Base-by-base conservation (phyloP, 1,284 basidiomycete genomes). In the Fomitopsis palustris region DNA sequence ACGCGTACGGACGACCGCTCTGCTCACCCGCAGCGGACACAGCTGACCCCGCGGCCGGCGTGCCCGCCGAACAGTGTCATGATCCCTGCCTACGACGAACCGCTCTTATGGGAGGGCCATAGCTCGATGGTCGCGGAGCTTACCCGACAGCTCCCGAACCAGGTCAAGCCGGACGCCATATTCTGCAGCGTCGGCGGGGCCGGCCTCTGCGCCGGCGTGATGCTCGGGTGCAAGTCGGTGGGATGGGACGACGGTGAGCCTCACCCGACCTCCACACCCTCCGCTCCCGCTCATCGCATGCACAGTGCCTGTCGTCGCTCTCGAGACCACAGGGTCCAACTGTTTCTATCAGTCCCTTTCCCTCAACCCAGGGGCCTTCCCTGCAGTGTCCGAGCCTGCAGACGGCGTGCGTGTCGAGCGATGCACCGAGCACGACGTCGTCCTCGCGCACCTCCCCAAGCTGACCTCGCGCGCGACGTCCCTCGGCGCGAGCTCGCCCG, bases 101-200 rank as follows among this genome's bases (percentile, higher is more conserved):
- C 81, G 9, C 66, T 80, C 3, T 53, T 92, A 12, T 90, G 89
- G 88, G 80, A 86, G 68, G 90, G 90, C 1, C 87, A 92, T 67
- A 78, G 82, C 17, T 86, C 87, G 19, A 85, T 91, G 78, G 74
- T 92, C 27, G 67, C 75, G 16, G 90, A 92, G 67, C 83, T 89
- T 51, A 69, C 75, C 17, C 64, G 67, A 16, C 86, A 90, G 64
- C 72, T 90, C 2, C 71, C 72, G 3, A 41, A 51, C 5, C 66
- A 59, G 0, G 59, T 47, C 7, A 82, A 80, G 64, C 90, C 90
- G 2, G 82, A 86, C 62, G 88, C 87, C 1, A 85, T 92, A 45
- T 82, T 92, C 61, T 91, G 90, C 64, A 86, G 85, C 57, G 87
- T 91, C 9, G 90, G 90, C 27, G 88, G 90, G 0, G 88, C 80